Evolutionary conservation across 75 land plant species (phyloP), one percentile per base, ranked within the genome.

Genomic region (Gnetum montanum): DNA sequence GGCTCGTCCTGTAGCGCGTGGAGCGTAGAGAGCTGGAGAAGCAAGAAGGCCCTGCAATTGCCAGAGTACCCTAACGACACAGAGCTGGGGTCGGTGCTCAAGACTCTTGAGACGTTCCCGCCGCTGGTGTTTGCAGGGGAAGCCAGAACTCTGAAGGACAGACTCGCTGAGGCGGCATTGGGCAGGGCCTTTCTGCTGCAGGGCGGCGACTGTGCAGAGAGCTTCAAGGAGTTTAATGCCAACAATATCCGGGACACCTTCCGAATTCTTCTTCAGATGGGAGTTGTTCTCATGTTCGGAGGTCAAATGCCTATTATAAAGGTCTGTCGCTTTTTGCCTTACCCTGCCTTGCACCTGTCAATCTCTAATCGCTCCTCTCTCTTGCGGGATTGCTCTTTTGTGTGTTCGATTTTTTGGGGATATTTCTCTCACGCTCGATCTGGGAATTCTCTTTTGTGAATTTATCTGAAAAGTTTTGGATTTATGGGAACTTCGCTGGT

Each of bases 201-300:
- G 59, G 81, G 77, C 1, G 81, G 77, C 0, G 77, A 78, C 51
- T 73, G 77, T 52, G 77, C 73, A 26, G 75, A 77, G 70, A 70
- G 81, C 47, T 73, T 73, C 63, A 70, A 73, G 66, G 77, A 78
- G 33, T 73, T 78, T 43, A 64, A 57, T 49, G 81, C 77, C 43
- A 65, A 69, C 54, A 66, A 78, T 54, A 70, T 78, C 46, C 34
- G 73, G 34, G 77, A 78, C 34, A 78, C 77, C 53, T 73, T 78
- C 62, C 37, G 73, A 8, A 57, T 78, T 15, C 60, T 78, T 31
- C 72, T 78, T 48, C 73, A 78, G 66, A 78, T 78, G 81, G 65
- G 66, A 15, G 81, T 46, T 61, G 81, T 78, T 24, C 77, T 78
- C 52, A 73, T 66, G 67, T 78, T 78, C 57, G 73, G 77, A 44